Base-by-base conservation (phyloP, 495 filamentous ascomycete genomes). In the Symbiotaphrina buchneri region DNA sequence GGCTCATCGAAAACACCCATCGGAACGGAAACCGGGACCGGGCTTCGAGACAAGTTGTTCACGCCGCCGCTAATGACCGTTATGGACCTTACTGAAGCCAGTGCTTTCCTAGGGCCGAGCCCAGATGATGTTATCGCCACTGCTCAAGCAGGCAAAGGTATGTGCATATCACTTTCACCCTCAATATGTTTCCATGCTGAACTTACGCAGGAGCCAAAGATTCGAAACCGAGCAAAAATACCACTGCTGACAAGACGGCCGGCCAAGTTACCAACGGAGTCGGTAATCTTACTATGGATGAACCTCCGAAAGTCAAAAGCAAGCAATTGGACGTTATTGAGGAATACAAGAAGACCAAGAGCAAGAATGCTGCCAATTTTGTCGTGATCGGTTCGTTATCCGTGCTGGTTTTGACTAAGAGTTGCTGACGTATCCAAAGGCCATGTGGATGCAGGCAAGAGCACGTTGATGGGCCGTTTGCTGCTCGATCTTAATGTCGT, bases 391-490 rank as follows among this genome's bases (percentile, higher is more conserved):
- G 78, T 83, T 48, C 39, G 63, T 26, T 7, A 18, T 15, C n/a
- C n/a, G n/a, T 16, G 5, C 31, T 8, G 4, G 13, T 6, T 10
- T 7, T 2, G 21, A 18, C 8, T 17, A n/a, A 10, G 15, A 28
- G 15, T 27, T 28, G 21, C 6, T 27, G 21, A 21, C 18, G 28
- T 31, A 30, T 34, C 13, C 6, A 21, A 42, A 84, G 82, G 87
- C 21, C 87, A 97, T 51, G 87, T 97, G 27, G 87, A 97, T 52
- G 82, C 85, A 26, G 87, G 87, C 18, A 97, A 97, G 52, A 92
- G 82, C 52, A 97, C 87, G 10, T 58, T 97, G 11, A 95, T 95
- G 90, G 87, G 87, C 6, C 68, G 87, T 10, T 53, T 97, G n/a
- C 59, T 97, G 11, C 74, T 79, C 19, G 90, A 95, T 44, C 63